phyloP scores from a whole-genome alignment of 2,329 filamentous ascomycete species.

The Trichoderma aggressivum region DNA sequence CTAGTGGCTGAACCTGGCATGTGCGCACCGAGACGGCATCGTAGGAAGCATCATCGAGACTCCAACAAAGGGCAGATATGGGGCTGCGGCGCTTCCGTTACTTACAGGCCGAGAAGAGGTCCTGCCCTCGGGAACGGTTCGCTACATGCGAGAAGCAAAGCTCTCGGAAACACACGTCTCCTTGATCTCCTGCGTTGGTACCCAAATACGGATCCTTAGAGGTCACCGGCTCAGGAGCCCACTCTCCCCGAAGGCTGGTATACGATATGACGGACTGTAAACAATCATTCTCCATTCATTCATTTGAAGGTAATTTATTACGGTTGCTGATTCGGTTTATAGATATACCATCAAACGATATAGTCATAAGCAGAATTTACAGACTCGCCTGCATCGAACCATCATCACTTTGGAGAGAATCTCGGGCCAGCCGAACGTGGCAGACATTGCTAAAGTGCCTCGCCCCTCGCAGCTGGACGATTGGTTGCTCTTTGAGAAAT shows the following conservation, averaged over 20 bases:
- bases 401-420: constrained; percentile 47
- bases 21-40: constrained; percentile 55
- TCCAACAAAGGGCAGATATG: constrained; percentile 46
- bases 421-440: constrained; percentile 40
- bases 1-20: constrained; percentile 57
- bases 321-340: background rate
- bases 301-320: no score
- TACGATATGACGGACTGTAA: constrained; percentile 58
- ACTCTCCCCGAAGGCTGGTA: constrained; percentile 49
- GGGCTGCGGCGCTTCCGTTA: constrained; percentile 47
- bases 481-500: constrained; percentile 49
- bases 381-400: constrained; percentile 41
- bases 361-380: constrained; percentile 40
- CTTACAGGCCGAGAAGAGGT: constrained; percentile 49
- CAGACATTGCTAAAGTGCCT: constrained; percentile 45
- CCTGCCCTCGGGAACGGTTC: constrained; percentile 31
- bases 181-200: constrained; percentile 48
- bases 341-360: constrained; percentile 52
- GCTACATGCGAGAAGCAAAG: constrained; percentile 45
- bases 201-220: constrained; percentile 50
- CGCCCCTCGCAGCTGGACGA: constrained; percentile 55
- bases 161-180: constrained; percentile 46
- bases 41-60: constrained; percentile 43
- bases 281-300: constrained; percentile 22
- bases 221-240: constrained; percentile 49